These are phyloP conservation scores for Rubus parviflorus DNA, from an alignment of 306 rosid species.

Conservation along the genomic window DNA sequence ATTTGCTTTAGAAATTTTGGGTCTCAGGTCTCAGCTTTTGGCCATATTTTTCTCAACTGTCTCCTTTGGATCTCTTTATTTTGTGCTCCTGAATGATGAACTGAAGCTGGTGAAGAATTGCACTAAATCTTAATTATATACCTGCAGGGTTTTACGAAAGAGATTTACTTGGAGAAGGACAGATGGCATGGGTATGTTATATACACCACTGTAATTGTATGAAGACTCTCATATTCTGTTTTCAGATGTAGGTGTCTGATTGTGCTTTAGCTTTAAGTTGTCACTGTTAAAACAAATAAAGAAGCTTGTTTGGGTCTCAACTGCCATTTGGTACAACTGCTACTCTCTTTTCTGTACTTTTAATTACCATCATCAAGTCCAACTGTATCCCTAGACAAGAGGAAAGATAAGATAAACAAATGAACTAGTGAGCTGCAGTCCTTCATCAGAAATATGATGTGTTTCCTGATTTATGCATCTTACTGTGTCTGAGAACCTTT, in stretches of 20 bases:
- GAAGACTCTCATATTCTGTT: conserved; percentile 19
- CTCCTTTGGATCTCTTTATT: not conserved
- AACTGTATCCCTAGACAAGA: not conserved
- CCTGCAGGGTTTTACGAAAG: conserved; percentile 92
- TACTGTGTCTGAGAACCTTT: not conserved
- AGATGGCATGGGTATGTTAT: conserved; percentile 93
- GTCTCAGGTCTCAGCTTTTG: not conserved
- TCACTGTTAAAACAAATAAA: not conserved
- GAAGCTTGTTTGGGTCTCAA: not conserved
- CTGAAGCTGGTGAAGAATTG: conserved; percentile 11
- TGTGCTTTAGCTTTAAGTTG: not conserved
- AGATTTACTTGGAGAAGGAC: conserved; percentile 94
- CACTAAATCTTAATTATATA: conserved; percentile 23
- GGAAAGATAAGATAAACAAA: not conserved
- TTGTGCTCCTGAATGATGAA: not conserved
- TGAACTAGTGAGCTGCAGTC: not conserved
- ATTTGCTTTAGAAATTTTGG: conserved; percentile 10
- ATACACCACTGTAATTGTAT: conserved; percentile 20
- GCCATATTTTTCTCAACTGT: not conserved
- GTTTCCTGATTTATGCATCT: not conserved
- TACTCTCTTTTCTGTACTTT: not conserved
- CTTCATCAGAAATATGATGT: not conserved
- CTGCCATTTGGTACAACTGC: not conserved
- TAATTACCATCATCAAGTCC: not conserved
- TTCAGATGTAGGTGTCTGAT: conserved; percentile 18